Base-by-base conservation (phyloP, 1,284 basidiomycete species). In the Fomitopsis betulina region DNA sequence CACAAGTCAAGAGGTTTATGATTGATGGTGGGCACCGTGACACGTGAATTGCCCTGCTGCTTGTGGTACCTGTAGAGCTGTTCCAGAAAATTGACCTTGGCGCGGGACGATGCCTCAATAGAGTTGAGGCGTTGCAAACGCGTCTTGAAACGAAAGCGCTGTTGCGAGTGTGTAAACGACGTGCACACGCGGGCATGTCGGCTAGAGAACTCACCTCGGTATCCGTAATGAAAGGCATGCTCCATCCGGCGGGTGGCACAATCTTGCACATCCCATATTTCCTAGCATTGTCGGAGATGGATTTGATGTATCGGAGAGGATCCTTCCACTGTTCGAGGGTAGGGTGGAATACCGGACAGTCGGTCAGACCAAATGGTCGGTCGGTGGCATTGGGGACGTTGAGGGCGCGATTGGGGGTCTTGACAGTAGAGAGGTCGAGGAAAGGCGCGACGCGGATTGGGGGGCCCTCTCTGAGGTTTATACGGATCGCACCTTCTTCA, bases 61-160 rank as follows among this genome's bases (percentile, higher is more conserved):
- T 87, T 88, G 75, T 95, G 91, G 72, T 88, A 96, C 64, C 91
- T 89, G 76, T 96, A 96, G 42, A 99, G 83, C 74, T 98, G 95
- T 73, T 99, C 96, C 65, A 97, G 77, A 75, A 98, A 99, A 79
- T 98, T 98, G 72, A 98, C 79, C 73, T 97, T 96, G 45, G 96
- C 96, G 63, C 97, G 83, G 55, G 95, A 96, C 54, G 95, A 93
- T 15, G 97, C 97, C 76, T 98, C 96, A 65, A 99, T 94, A 63
- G 94, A 95, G 73, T 98, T 98, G 68, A 99, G 82, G 58, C 91
- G 86, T 76, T 98, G 96, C 53, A 98, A 78, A 54, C 97, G 87
- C 53, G 96, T 99, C 74, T 93, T 94, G 79, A 99, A 99, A 62
- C 92, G 90, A 75, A 95, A 96, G 59, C 79, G 79, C 91, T 96